Conservation (phyloP, 148 eudicot genomes). For the Nepenthes gracilis region DNA sequence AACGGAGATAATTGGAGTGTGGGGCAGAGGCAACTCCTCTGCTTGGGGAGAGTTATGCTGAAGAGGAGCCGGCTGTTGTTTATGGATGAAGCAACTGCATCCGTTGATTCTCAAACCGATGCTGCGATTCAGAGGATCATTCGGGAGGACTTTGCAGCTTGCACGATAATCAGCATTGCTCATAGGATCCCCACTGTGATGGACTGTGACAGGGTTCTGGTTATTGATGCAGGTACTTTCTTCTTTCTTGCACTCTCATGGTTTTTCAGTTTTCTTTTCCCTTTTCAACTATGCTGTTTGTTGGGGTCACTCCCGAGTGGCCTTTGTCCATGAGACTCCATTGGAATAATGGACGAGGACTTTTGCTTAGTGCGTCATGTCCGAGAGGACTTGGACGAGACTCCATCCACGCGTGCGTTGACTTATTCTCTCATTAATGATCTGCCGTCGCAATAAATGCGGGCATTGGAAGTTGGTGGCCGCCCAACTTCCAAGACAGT, state of each 20-base stretch:
- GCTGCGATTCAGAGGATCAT: constrained; percentile 85
- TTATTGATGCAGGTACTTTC: constrained; percentile 65
- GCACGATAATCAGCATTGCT: constrained; percentile 95
- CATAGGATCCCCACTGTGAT: constrained; percentile 97
- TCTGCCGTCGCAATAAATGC: too few species aligned
- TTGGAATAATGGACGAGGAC: too few species aligned
- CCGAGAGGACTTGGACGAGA: too few species aligned
- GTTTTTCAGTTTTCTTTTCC: too few species aligned
- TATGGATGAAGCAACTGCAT: constrained; percentile 98
- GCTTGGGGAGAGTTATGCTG: constrained; percentile 85
- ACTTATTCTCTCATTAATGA: too few species aligned
- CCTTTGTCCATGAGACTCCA: too few species aligned
- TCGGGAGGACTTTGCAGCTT: constrained; percentile 70
- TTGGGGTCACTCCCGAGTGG: too few species aligned
- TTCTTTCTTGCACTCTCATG: background rate
- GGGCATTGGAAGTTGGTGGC: too few species aligned
- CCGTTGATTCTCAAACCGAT: constrained; percentile 95
- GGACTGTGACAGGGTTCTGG: constrained; percentile 94
- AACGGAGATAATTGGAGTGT: constrained; percentile 95
- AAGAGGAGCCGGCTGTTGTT: constrained; percentile 73
- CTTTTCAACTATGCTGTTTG: too few species aligned
- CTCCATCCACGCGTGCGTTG: too few species aligned
- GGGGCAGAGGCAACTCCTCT: constrained; percentile 90
- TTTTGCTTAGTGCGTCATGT: too few species aligned
- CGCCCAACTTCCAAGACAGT: too few species aligned